Percentiles rank a stretch among this genome's conserved stretches.
These are phyloP conservation scores for Trifolium fragiferum DNA, from an alignment of 306 rosid genomes.

Conservation along the genomic window DNA sequence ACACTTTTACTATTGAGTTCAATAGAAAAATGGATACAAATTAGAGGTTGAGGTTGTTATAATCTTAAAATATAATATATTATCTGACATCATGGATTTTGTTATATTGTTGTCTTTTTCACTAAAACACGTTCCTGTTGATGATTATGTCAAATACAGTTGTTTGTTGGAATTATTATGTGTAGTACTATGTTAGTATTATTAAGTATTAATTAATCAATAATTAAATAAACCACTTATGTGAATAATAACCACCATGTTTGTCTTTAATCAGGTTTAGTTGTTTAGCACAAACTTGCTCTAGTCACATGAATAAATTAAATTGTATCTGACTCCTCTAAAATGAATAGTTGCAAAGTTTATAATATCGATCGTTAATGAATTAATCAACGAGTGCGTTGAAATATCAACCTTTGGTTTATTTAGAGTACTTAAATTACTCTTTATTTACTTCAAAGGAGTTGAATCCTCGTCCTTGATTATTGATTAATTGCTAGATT, in stretches of 20 bases:
- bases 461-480: background rate
- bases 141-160: no score
- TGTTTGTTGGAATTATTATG: no score
- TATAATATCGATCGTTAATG: background rate
- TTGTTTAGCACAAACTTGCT: background rate
- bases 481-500: background rate
- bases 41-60: background rate
- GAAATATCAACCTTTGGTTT: background rate
- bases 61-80: conserved; percentile 16
- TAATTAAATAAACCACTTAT: no score
- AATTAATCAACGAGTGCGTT: background rate
- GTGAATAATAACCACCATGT: background rate
- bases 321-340: background rate
- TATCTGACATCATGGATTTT: conserved; percentile 9
- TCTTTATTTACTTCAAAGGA: background rate
- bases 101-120: background rate
- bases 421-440: background rate
- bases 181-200: no score
- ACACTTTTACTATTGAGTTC: background rate
- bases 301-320: background rate
- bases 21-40: background rate
- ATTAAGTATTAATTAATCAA: no score
- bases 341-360: background rate
- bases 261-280: background rate
- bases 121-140: no score